Evolutionary conservation across 768 basidiomycete genomes (phyloP).

Genomic region (Mycena maculata): DNA sequence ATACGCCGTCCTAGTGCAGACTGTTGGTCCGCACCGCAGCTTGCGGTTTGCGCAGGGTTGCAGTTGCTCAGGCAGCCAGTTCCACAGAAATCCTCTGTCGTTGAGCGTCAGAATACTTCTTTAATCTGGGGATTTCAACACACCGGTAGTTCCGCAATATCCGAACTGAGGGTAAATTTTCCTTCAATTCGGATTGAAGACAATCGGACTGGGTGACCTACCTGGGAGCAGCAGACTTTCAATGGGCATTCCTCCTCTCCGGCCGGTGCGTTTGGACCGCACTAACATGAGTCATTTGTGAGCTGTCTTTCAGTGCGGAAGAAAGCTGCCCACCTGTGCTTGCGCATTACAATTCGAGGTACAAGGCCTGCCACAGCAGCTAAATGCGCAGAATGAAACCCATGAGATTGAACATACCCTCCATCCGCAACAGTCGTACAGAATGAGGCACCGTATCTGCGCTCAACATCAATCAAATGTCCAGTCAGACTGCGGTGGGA

Average conservation of each 20-base stretch:
- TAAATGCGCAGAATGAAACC: too few species aligned
- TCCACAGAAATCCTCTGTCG: neutral
- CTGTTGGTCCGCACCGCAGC: slow-evolving; percentile 35
- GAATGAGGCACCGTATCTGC: slow-evolving; percentile 27
- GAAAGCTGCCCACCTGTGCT: too few species aligned
- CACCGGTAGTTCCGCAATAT: neutral
- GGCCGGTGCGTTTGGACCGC: neutral
- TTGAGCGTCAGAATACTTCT: too few species aligned
- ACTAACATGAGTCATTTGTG: neutral
- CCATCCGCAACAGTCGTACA: slow-evolving; percentile 17
- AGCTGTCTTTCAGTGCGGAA: slow-evolving; percentile 28
- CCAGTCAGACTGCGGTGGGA: too few species aligned
- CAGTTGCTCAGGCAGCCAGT: neutral
- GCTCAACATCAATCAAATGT: too few species aligned
- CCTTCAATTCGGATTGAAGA: too few species aligned
- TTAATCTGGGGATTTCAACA: too few species aligned
- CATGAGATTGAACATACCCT: too few species aligned
- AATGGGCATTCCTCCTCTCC: too few species aligned
- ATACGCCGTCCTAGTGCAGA: slow-evolving; percentile 38
- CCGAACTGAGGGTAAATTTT: neutral
- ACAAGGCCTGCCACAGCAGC: too few species aligned
- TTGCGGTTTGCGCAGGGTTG: neutral
- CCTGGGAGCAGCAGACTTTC: slow-evolving; percentile 15
- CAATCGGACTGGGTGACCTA: neutral
- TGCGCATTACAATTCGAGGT: slow-evolving; percentile 24